Evolutionary conservation across 2,329 filamentous ascomycete genomes (phyloP).

Genomic region (Aspergillus terreus): DNA sequence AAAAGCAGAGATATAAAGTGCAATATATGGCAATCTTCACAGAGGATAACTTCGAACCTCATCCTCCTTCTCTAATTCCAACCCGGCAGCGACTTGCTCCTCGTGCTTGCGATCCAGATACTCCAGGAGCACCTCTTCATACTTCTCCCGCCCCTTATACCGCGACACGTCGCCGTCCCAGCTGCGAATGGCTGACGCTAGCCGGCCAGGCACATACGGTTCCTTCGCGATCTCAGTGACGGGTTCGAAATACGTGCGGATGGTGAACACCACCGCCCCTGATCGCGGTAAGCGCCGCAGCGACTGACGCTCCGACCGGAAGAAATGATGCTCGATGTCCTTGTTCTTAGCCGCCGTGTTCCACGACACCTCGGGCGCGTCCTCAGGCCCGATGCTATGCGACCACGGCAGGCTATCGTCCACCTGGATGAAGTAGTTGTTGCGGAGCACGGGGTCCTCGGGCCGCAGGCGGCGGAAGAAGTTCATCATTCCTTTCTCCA

Average conservation of each 20-base stretch:
- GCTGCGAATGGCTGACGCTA: constrained; percentile 74
- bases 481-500: constrained; percentile 75
- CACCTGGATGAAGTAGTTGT: constrained; percentile 87
- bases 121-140: constrained; percentile 68
- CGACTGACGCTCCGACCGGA: constrained; percentile 72
- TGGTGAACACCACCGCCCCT: constrained; percentile 66
- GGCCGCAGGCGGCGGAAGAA: constrained; percentile 72
- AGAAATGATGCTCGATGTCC: constrained; percentile 69
- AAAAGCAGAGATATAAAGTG: not conserved
- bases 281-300: constrained; percentile 59
- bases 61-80: constrained; percentile 61
- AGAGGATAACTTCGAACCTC: constrained; percentile 62
- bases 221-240: constrained; percentile 65
- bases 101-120: constrained; percentile 71
- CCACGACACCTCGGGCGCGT: constrained; percentile 64
- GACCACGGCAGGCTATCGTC: constrained; percentile 76
- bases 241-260: constrained; percentile 75
- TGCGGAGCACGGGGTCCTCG: constrained; percentile 63
- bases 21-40: constrained; percentile 12
- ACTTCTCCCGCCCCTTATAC: constrained; percentile 77
- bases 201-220: constrained; percentile 70
- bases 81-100: constrained; percentile 65
- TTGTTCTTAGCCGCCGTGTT: constrained; percentile 70
- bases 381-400: constrained; percentile 69
- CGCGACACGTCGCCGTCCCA: constrained; percentile 73